phyloP scores from a whole-genome alignment of 2,329 filamentous ascomycete genomes.

The Talaromyces rugulosus region DNA sequence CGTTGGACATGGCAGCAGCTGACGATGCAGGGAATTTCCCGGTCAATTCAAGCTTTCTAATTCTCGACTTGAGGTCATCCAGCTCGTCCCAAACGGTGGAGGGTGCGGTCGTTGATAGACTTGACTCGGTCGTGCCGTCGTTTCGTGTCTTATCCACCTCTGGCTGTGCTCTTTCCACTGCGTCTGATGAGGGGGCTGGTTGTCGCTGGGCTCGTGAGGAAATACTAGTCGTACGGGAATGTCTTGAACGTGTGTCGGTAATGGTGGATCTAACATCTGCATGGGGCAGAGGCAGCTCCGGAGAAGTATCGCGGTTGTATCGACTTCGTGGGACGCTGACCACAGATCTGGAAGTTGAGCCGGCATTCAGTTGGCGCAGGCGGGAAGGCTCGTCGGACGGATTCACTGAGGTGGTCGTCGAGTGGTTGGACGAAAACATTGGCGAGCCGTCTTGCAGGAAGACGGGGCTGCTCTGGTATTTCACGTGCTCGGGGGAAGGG shows the following conservation, averaged over 20 bases:
- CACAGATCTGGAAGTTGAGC: slow-evolving; percentile 30
- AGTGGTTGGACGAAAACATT: slow-evolving; percentile 13
- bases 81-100: slow-evolving; percentile 97
- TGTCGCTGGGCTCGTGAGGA: slow-evolving; percentile 34
- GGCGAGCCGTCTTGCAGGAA: slow-evolving; percentile 7
- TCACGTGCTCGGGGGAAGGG: slow-evolving; percentile 10
- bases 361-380: slow-evolving; percentile 29
- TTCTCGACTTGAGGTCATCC: slow-evolving; percentile 89
- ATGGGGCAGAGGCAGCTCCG: slow-evolving; percentile 23
- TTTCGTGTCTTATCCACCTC: slow-evolving; percentile 32
- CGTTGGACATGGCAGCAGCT: slow-evolving; percentile 69
- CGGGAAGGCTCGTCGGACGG: slow-evolving; percentile 36
- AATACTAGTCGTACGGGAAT: slow-evolving; percentile 26
- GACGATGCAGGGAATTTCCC: slow-evolving; percentile 82
- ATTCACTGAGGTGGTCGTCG: slow-evolving; percentile 32
- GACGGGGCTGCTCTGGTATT: slow-evolving; percentile 21
- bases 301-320: slow-evolving; percentile 31
- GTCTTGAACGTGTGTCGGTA: slow-evolving; percentile 31
- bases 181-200: slow-evolving; percentile 28
- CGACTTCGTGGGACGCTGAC: slow-evolving; percentile 34
- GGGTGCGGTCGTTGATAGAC: slow-evolving; percentile 78
- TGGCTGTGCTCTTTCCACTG: slow-evolving; percentile 28
- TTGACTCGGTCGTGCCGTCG: slow-evolving; percentile 74
- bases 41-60: slow-evolving; percentile 82
- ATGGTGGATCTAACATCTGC: slow-evolving; percentile 29